Evolutionary conservation across 768 basidiomycete species (phyloP).

Genomic region (Rhodotorula kratochvilovae): DNA sequence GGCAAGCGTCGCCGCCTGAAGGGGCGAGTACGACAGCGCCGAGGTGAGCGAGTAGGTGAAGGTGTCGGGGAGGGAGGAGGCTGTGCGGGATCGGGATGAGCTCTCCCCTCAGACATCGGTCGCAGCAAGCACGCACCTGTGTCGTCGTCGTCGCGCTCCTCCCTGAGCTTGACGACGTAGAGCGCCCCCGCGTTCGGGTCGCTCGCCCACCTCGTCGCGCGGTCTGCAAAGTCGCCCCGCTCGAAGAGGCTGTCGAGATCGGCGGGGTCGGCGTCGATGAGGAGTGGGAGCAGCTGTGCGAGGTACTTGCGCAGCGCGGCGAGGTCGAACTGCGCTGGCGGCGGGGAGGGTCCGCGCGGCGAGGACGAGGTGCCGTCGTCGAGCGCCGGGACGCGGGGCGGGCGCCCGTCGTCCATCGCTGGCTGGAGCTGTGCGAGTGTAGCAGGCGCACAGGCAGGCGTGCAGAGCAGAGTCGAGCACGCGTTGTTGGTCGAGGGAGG

Average conservation of each 20-base stretch:
- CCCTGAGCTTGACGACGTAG: slow-evolving; percentile 74
- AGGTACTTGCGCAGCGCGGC: slow-evolving; percentile 68
- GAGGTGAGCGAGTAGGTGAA: slow-evolving; percentile 50
- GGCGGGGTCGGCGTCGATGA: slow-evolving; percentile 64
- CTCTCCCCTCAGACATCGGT: no score
- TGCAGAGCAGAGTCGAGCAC: no score
- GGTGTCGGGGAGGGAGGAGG: slow-evolving; percentile 6
- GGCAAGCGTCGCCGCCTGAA: slow-evolving; percentile 78
- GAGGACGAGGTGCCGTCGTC: not conserved
- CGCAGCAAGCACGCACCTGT: no score
- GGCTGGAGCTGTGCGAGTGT: not conserved
- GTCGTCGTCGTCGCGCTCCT: slow-evolving; percentile 58
- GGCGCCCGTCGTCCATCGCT: not conserved
- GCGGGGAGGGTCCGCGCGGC: not conserved
- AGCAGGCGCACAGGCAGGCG: no score
- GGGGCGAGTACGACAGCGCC: slow-evolving; percentile 71
- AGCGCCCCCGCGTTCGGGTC: slow-evolving; percentile 67
- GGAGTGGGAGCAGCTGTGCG: slow-evolving; percentile 66
- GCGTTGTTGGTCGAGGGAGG: no score
- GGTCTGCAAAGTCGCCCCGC: slow-evolving; percentile 63
- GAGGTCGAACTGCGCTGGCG: slow-evolving; percentile 52
- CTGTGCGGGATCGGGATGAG: not conserved
- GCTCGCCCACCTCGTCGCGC: slow-evolving; percentile 66
- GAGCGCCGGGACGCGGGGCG: not conserved
- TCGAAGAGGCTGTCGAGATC: slow-evolving; percentile 67